phyloP scores from a whole-genome alignment of 163 green algal species.

The Volvox carteri region DNA sequence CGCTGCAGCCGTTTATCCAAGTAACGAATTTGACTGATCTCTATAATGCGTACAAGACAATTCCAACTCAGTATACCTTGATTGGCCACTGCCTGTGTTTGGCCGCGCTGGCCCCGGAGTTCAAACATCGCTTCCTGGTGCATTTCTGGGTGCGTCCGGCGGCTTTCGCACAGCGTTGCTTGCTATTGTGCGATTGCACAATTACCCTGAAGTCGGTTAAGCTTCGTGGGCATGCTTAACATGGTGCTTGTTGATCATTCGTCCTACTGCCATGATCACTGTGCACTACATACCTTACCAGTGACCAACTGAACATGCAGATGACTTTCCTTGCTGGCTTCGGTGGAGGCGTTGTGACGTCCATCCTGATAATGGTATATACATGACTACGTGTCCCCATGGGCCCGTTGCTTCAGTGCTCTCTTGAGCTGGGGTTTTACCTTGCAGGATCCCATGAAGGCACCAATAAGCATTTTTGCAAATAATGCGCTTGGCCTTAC shows the following conservation, averaged over 20 bases:
- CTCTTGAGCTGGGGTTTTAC: not conserved
- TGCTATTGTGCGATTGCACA: too few relatives aligned
- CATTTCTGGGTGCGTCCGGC: slow-evolving; percentile 47
- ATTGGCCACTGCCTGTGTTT: slow-evolving; percentile 40
- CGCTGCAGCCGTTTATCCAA: not conserved
- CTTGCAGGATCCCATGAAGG: slow-evolving; percentile 39
- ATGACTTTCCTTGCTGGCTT: slow-evolving; percentile 47
- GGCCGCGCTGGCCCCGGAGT: slow-evolving; percentile 21
- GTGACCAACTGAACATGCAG: not conserved
- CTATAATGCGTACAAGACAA: slow-evolving; percentile 17
- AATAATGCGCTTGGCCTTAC: slow-evolving; percentile 36
- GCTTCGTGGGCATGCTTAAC: too few relatives aligned
- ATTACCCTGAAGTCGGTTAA: too few relatives aligned
- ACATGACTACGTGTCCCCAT: not conserved
- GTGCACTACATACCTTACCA: too few relatives aligned
- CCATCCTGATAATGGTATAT: slow-evolving; percentile 44
- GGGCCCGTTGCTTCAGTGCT: not conserved
- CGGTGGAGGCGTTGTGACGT: slow-evolving; percentile 29
- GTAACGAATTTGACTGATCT: slow-evolving; percentile 29
- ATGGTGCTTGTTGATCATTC: too few relatives aligned
- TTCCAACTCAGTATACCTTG: slow-evolving; percentile 24
- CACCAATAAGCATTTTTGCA: slow-evolving; percentile 15
- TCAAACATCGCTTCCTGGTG: slow-evolving; percentile 48
- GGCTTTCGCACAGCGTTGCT: not conserved
- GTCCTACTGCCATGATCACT: too few relatives aligned